phyloP scores from a whole-genome alignment of 192 early-diverging fungal genomes.

The Coemansia sp. region DNA sequence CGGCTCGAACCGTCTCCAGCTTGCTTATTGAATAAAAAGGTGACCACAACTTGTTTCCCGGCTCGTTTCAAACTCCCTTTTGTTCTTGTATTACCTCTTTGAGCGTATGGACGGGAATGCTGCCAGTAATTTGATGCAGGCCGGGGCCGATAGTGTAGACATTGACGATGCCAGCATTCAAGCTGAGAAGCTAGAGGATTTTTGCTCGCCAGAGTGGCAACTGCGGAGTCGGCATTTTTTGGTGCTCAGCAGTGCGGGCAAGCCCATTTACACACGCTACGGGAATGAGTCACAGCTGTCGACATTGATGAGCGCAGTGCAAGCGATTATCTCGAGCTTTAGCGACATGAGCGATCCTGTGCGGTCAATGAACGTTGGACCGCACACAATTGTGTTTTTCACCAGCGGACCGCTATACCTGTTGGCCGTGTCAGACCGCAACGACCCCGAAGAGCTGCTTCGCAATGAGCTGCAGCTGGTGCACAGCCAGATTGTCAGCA shows the following conservation, averaged over 20 bases:
- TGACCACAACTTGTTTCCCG: neutral
- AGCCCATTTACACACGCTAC: constrained; percentile 92
- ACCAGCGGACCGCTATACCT: constrained; percentile 81
- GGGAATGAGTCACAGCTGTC: constrained; percentile 89
- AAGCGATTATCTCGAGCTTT: constrained; percentile 87
- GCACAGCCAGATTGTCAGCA: constrained; percentile 83
- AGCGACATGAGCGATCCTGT: constrained; percentile 77
- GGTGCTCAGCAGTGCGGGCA: constrained; percentile 89
- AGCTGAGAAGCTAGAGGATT: constrained; percentile 47
- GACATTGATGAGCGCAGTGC: constrained; percentile 84
- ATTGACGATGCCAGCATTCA: neutral
- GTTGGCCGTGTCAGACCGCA: constrained; percentile 75
- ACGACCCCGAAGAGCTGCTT: constrained; percentile 77
- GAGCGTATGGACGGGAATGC: constrained; percentile 2
- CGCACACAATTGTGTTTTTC: constrained; percentile 80
- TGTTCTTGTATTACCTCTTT: neutral
- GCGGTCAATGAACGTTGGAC: constrained; percentile 60
- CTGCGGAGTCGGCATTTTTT: constrained; percentile 81
- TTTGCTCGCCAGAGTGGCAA: constrained; percentile 41
- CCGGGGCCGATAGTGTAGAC: neutral
- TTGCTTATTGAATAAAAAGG: too few relatives aligned
- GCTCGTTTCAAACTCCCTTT: neutral
- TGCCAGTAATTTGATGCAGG: neutral
- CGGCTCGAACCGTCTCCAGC: neutral
- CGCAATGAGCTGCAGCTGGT: constrained; percentile 75